Percentiles rank a stretch among this genome's conserved stretches.
Evolutionary conservation across 345 rosid genomes (phyloP).

Genomic region (Populus tremula): DNA sequence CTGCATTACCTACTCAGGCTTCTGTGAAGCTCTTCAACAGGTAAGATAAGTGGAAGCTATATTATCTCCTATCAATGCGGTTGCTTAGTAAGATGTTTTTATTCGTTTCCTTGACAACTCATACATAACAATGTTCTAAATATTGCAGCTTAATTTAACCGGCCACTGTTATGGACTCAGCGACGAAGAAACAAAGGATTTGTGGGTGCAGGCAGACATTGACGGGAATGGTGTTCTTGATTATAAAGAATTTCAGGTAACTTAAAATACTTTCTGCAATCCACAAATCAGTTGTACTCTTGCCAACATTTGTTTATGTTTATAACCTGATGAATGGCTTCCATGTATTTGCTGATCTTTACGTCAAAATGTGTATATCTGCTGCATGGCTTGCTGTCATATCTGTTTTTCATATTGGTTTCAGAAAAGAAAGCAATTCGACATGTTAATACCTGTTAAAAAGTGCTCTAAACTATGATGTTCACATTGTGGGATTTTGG

Average conservation of each 20-base stretch:
- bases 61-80: slow-evolving; percentile 1
- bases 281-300: neutral
- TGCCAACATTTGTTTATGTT: neutral
- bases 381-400: neutral
- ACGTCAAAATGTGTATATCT: neutral
- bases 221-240: slow-evolving; percentile 72
- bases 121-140: slow-evolving; percentile 6
- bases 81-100: neutral
- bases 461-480: neutral
- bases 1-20: slow-evolving; percentile 59
- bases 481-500: slow-evolving; percentile 13
- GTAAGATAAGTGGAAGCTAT: slow-evolving; percentile 26
- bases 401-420: neutral
- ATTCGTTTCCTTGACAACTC: neutral
- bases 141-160: slow-evolving; percentile 63
- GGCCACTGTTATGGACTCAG: slow-evolving; percentile 71
- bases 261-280: neutral
- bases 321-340: neutral
- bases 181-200: slow-evolving; percentile 64
- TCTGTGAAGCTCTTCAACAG: slow-evolving; percentile 83
- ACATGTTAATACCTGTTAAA: neutral
- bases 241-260: slow-evolving; percentile 85
- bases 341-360: neutral
- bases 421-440: neutral
- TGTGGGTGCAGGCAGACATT: slow-evolving; percentile 81